Percentiles rank a stretch among this genome's conserved stretches.
Evolutionary conservation across 495 filamentous ascomycete genomes (phyloP).

Genomic region (Podospora anserina): DNA sequence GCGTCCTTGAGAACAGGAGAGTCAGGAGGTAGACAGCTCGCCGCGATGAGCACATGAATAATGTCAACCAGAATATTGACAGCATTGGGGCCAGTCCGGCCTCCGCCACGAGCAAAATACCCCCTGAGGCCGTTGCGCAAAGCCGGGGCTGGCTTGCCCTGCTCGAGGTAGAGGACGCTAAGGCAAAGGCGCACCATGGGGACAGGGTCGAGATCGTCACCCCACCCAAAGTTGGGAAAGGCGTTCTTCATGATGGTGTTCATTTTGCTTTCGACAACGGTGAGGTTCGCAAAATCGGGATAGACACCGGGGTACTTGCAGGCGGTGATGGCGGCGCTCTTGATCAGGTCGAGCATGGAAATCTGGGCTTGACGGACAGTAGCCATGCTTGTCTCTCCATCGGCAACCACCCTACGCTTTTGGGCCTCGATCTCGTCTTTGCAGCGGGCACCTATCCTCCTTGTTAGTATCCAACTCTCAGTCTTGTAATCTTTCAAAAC

Average conservation of each 20-base stretch:
- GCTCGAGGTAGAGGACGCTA: constrained; percentile 17
- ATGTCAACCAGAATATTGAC: constrained; percentile 27
- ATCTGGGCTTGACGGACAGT: constrained; percentile 14
- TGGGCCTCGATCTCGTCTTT: constrained; percentile 16
- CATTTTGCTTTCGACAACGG: constrained; percentile 18
- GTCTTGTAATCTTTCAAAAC: constrained; percentile 21
- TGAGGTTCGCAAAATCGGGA: constrained; percentile 17
- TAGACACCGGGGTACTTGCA: constrained; percentile 18
- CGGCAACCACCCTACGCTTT: constrained; percentile 3
- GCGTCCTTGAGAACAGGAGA: constrained; percentile 5
- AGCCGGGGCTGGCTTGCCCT: constrained; percentile 16
- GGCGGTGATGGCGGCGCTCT: constrained; percentile 14
- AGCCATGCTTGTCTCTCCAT: background rate
- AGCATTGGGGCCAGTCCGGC: constrained; percentile 17
- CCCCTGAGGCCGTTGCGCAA: constrained; percentile 24
- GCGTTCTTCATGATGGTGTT: constrained; percentile 10
- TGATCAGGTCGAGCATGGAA: constrained; percentile 17
- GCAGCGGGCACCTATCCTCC: constrained; percentile 24
- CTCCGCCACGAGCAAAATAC: constrained; percentile 12
- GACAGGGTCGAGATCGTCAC: constrained; percentile 25
- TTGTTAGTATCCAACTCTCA: background rate
- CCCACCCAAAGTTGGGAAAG: constrained; percentile 18
- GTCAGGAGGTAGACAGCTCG: constrained; percentile 9
- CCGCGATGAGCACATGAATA: constrained; percentile 11
- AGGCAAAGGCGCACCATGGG: constrained; percentile 20